A percentile compares a stretch with the other conserved stretches of the same genome.
phyloP scores from a whole-genome alignment of 2,329 filamentous ascomycete species.

The Harringtonia lauricola region DNA sequence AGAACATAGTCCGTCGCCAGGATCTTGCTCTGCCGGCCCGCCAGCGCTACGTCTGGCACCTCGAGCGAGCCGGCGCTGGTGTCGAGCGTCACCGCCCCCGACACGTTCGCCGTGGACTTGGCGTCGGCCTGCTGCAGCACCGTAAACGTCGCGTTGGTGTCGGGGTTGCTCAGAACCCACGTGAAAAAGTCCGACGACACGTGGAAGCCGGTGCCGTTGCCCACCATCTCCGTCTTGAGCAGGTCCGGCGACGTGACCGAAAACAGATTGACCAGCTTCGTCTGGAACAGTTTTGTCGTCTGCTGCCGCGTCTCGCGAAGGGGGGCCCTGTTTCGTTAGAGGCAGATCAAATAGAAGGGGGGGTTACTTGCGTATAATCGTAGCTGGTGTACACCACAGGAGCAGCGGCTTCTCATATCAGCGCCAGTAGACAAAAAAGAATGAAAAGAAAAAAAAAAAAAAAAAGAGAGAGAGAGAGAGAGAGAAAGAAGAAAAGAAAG shows the following conservation, averaged over 20 bases:
- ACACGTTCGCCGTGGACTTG: constrained; percentile 28
- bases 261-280: constrained; percentile 42
- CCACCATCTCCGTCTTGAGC: constrained; percentile 39
- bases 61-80: constrained; percentile 46
- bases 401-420: constrained; percentile 21
- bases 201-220: constrained; percentile 37
- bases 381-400: constrained; percentile 37
- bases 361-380: constrained; percentile 24
- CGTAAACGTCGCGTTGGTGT: constrained; percentile 38
- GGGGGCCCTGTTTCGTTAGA: constrained; percentile 24
- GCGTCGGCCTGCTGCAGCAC: constrained; percentile 52
- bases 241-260: constrained; percentile 38
- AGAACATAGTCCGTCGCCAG: constrained; percentile 57
- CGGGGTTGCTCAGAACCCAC: constrained; percentile 40
- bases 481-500: neutral
- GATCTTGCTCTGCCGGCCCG: constrained; percentile 55
- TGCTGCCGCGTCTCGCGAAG: constrained; percentile 42
- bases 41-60: constrained; percentile 50
- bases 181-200: constrained; percentile 30
- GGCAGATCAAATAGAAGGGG: too few species aligned
- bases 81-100: constrained; percentile 44
- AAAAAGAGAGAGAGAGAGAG: neutral
- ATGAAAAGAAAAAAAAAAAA: neutral
- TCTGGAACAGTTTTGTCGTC: constrained; percentile 39
- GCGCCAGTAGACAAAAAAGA: neutral